Evolutionary conservation across 2,329 filamentous ascomycete species (phyloP), one percentile per base, ranked within the genome.

Genomic region (Cladophialophora yegresii): DNA sequence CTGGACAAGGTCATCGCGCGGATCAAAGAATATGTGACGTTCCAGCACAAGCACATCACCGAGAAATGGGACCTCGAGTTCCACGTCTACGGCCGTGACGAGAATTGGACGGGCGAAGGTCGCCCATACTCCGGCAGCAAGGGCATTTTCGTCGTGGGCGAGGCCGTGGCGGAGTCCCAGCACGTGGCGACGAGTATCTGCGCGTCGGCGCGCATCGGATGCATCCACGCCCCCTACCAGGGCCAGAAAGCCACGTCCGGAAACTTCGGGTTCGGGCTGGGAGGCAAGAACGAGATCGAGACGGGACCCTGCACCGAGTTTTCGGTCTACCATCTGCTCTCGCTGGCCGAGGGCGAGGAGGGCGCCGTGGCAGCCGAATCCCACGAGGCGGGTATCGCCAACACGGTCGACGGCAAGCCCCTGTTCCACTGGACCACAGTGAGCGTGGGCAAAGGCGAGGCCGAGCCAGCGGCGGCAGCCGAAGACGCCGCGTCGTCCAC

Each of bases 211-310:
- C 76, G 79, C 51, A 73, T 81, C 8, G 78, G 71, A 1, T 74
- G 73, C 22, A 72, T 79, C 57, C 83, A 85, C 65, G 79, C 73
- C 0, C 75, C 79, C 0, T 85, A 85, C 61, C 73, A 75, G 0
- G 77, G 79, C 0, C 83, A 85, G 68, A 80, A 81, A 23, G 83
- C 82, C 0, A 85, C 81, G 0, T 75, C 77, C 0, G 83, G 83
- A 0, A 85, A 84, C 64, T 79, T 85, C 51, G 77, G 76, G 1
- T 76, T 79, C 10, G 58, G 58, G 6, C 33, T 65, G 40, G 58
- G 49, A 13, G 76, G 77, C 32, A 76, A 77, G 49, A 67, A 71
- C 32, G 73, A 76, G 22, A 75, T 78, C n/a, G 70, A 76, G n/a
- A 67, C 76, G 28, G 80, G 82, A 0, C 75, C 76, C 20, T 2